phyloP scores from a whole-genome alignment of 2,329 filamentous ascomycete species.

The Calonectria pseudoreteaudii region DNA sequence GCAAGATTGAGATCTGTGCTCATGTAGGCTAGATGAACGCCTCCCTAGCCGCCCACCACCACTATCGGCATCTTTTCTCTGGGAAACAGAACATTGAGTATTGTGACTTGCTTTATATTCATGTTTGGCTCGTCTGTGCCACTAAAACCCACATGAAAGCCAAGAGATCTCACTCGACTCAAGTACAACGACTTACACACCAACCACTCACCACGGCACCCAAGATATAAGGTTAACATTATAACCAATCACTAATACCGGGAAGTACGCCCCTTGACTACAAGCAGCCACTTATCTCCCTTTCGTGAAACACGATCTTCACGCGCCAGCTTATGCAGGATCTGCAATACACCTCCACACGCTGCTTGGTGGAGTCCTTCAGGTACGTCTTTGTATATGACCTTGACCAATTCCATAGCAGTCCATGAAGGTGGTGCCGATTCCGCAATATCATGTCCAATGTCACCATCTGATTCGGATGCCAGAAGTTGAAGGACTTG shows the following conservation, averaged over 20 bases:
- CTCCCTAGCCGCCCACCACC: background rate
- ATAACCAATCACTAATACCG: constrained; percentile 29
- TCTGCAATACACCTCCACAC: constrained; percentile 79
- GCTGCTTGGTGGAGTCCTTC: constrained; percentile 82
- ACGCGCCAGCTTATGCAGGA: constrained; percentile 80
- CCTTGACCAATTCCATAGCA: constrained; percentile 85
- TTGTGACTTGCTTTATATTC: background rate
- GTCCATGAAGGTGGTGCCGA: constrained; percentile 63
- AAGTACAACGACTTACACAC: background rate
- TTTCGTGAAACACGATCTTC: constrained; percentile 74
- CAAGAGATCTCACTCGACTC: background rate
- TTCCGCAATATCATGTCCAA: constrained; percentile 41
- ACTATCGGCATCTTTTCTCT: background rate
- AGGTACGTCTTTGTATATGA: constrained; percentile 85
- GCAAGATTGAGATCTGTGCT: background rate
- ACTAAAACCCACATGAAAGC: background rate
- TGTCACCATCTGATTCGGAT: constrained; percentile 46
- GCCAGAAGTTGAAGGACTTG: constrained; percentile 77
- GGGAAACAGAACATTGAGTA: background rate
- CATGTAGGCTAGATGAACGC: background rate
- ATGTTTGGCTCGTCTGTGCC: background rate
- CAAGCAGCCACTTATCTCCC: constrained; percentile 46
- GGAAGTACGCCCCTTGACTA: constrained; percentile 35
- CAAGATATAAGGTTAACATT: background rate
- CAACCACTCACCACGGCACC: background rate